Conservation (phyloP, 2,329 filamentous ascomycete genomes). For the Cyphellophora europaea region DNA sequence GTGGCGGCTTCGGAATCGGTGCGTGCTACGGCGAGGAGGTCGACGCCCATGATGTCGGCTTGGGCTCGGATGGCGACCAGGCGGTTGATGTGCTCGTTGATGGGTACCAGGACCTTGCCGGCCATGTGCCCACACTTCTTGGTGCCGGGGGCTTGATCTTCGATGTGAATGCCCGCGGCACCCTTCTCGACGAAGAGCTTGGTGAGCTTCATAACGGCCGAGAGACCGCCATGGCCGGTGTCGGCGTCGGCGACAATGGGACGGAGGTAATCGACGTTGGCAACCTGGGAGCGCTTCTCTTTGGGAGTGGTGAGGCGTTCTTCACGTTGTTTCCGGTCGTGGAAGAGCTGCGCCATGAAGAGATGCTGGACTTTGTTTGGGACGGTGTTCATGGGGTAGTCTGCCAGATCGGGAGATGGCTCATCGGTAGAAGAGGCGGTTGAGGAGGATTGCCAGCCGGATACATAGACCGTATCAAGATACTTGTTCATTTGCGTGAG, state of each 20-base stretch:
- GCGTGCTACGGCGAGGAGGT: slow-evolving; percentile 83
- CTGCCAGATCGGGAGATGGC: slow-evolving; percentile 92
- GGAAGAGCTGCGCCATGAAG: slow-evolving; percentile 98
- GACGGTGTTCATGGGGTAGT: slow-evolving; percentile 96
- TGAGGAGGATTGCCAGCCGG: slow-evolving; percentile 96
- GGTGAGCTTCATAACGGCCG: slow-evolving; percentile 98
- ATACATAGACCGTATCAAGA: slow-evolving; percentile 96
- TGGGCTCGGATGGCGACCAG: slow-evolving; percentile 94
- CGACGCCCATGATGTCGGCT: slow-evolving; percentile 95
- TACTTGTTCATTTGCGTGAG: slow-evolving; percentile 99
- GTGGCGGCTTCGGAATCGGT: slow-evolving; percentile 98
- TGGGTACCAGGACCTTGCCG: slow-evolving; percentile 92
- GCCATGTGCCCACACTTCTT: slow-evolving; percentile 99
- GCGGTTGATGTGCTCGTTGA: slow-evolving; percentile 96
- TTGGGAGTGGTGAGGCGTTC: slow-evolving; percentile 75
- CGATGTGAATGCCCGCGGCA: slow-evolving; percentile 95
- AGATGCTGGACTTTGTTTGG: slow-evolving; percentile 97
- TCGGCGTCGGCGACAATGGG: slow-evolving; percentile 96
- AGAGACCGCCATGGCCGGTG: slow-evolving; percentile 91
- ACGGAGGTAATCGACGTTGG: slow-evolving; percentile 85
- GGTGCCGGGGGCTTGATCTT: slow-evolving; percentile 94
- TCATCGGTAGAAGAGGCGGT: slow-evolving; percentile 93
- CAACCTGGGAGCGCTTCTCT: slow-evolving; percentile 59
- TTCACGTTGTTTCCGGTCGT: slow-evolving; percentile 97
- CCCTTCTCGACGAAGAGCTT: slow-evolving; percentile 96